Percentiles rank a stretch among this genome's conserved stretches.
phyloP scores from a whole-genome alignment of 1,284 basidiomycete genomes.

The Tilletia horrida region DNA sequence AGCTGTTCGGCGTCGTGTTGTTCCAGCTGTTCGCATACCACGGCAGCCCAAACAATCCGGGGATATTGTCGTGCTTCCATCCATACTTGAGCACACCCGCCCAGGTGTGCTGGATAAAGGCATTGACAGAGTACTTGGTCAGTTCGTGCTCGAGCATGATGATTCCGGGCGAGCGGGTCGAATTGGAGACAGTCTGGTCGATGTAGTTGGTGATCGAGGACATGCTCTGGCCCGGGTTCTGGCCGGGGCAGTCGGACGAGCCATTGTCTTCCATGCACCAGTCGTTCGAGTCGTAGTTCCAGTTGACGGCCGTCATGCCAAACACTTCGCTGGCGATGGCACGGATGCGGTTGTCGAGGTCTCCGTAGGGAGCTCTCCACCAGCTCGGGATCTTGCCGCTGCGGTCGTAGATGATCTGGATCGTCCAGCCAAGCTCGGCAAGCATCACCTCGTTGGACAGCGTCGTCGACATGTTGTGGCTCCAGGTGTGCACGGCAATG shows the following conservation, averaged over 20 bases:
- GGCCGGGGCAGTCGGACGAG: conserved; percentile 31
- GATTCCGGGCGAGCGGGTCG: conserved; percentile 63
- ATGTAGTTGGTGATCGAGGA: conserved; percentile 27
- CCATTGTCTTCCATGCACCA: conserved; percentile 44
- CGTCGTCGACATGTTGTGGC: conserved; percentile 29
- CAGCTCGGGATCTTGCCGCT: conserved; percentile 22
- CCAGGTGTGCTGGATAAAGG: not conserved
- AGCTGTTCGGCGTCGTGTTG: conserved; percentile 12
- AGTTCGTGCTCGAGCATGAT: conserved; percentile 80
- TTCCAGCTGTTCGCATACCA: conserved; percentile 10
- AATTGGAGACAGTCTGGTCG: conserved; percentile 22
- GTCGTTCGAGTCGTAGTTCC: conserved; percentile 56
- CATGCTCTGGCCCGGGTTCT: conserved; percentile 21
- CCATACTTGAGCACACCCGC: not conserved
- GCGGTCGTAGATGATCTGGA: conserved; percentile 30
- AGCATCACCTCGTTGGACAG: conserved; percentile 25
- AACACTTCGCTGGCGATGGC: conserved; percentile 46
- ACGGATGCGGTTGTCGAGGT: conserved; percentile 46
- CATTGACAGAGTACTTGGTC: conserved; percentile 61
- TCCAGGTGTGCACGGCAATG: conserved; percentile 59
- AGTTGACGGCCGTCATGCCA: conserved; percentile 55
- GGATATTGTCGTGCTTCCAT: conserved; percentile 1
- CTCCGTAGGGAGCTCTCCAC: conserved; percentile 25
- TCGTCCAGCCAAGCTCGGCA: conserved; percentile 29
- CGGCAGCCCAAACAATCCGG: not conserved